Evolutionary conservation across 441 rosid species (phyloP).

Genomic region (Cnidoscolus chayamansa): DNA sequence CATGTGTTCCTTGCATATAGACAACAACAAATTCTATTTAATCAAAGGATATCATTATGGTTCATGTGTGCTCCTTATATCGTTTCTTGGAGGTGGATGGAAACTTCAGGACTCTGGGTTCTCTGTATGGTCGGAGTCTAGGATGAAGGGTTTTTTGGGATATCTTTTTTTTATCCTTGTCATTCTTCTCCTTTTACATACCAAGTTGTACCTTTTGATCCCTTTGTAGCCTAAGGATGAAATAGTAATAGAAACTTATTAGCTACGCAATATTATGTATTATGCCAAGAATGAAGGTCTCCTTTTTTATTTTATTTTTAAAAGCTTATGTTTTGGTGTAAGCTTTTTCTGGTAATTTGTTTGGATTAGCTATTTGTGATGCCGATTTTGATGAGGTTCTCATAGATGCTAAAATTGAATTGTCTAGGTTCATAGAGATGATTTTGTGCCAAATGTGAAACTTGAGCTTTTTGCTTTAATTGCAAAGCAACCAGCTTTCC

Average conservation of each 20-base stretch:
- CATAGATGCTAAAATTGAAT: constrained; percentile 6
- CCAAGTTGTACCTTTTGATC: background rate
- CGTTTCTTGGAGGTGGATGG: too few species aligned
- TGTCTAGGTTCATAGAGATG: constrained; percentile 63
- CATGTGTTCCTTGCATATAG: background rate
- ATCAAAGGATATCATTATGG: too few species aligned
- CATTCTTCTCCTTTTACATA: background rate
- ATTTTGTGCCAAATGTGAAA: constrained; percentile 61
- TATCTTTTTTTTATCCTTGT: too few species aligned
- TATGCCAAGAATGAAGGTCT: background rate
- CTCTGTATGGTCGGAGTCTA: background rate
- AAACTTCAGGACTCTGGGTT: background rate
- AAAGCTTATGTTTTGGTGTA: background rate
- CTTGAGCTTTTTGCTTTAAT: constrained; percentile 70
- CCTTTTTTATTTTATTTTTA: background rate
- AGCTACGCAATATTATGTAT: background rate
- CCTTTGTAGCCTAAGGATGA: background rate
- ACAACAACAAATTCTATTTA: too few species aligned
- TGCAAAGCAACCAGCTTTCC: constrained; percentile 84
- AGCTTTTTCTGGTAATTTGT: background rate
- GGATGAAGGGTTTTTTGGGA: too few species aligned
- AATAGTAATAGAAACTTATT: background rate
- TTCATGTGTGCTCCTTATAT: too few species aligned
- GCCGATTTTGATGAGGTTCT: constrained; percentile 13
- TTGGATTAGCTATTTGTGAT: background rate